A percentile compares a stretch with the other conserved stretches of the same genome.
Conservation (phyloP, 2,329 filamentous ascomycete species). For the Ascochyta pisi region DNA sequence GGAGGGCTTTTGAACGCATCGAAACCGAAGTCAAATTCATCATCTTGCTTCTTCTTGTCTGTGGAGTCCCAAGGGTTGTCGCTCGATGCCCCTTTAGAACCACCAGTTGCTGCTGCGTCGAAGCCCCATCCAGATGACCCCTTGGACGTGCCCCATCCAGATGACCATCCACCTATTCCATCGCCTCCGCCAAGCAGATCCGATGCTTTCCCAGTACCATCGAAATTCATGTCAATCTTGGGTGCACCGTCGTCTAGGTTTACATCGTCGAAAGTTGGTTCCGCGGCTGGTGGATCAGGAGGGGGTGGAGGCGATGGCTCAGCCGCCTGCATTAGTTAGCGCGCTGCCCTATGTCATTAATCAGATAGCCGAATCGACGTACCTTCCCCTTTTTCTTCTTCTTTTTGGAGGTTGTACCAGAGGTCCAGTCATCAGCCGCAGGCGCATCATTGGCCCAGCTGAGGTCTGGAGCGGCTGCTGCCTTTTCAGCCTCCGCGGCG, state of each 20-base stretch:
- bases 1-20: conserved; percentile 38
- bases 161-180: conserved; percentile 31
- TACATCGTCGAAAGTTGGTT: conserved; percentile 56
- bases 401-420: conserved; percentile 43
- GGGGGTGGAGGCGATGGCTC: conserved; percentile 41
- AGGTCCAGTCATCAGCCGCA: conserved; percentile 41
- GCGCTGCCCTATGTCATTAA: conserved; percentile 40
- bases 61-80: conserved; percentile 44
- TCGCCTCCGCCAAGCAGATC: conserved; percentile 28
- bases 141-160: conserved; percentile 34
- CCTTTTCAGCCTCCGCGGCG: conserved; percentile 37
- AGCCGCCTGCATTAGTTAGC: conserved; percentile 29
- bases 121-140: conserved; percentile 35
- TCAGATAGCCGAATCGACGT: conserved; percentile 43
- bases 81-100: conserved; percentile 40
- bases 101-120: conserved; percentile 29
- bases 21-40: conserved; percentile 47
- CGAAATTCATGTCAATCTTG: conserved; percentile 57
- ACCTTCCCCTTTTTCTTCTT: conserved; percentile 51
- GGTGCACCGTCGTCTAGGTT: conserved; percentile 55
- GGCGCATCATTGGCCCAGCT: conserved; percentile 36
- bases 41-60: conserved; percentile 46
- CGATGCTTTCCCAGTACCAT: conserved; percentile 38
- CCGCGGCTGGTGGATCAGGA: conserved; percentile 40
- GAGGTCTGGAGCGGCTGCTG: conserved; percentile 33